A percentile compares a stretch with the other conserved stretches of the same genome.
Evolutionary conservation across 176 grass and related monocot species (phyloP).

Genomic region (Carex cristatella): DNA sequence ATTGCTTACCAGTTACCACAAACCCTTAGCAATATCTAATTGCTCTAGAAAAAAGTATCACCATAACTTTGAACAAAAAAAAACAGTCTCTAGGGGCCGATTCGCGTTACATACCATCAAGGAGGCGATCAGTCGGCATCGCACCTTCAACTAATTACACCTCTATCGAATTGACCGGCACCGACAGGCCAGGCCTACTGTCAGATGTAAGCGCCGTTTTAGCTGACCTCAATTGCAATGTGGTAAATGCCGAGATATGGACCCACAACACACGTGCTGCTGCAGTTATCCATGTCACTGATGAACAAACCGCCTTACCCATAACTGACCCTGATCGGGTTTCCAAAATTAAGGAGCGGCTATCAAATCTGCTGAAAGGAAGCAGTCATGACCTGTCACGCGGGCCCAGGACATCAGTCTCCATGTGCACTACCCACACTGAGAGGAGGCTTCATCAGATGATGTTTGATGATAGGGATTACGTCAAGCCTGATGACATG

Average conservation of each 20-base stretch:
- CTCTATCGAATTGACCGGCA: constrained; percentile 63
- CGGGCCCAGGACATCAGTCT: constrained; percentile 33
- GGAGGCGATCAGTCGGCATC: constrained; percentile 41
- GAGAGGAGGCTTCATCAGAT: constrained; percentile 79
- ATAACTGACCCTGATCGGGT: constrained; percentile 36
- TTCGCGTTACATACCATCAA: constrained; percentile 46
- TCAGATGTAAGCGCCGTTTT: constrained; percentile 76
- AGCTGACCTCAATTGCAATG: constrained; percentile 62
- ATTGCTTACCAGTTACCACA: neutral
- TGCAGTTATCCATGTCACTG: constrained; percentile 60
- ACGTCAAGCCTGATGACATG: constrained; percentile 23
- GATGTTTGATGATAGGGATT: constrained; percentile 63
- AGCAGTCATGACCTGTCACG: constrained; percentile 22
- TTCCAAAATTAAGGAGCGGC: constrained; percentile 40
- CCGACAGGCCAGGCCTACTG: constrained; percentile 61
- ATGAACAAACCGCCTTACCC: constrained; percentile 41
- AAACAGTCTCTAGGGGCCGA: constrained; percentile 58
- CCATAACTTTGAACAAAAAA: neutral
- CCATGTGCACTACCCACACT: constrained; percentile 29
- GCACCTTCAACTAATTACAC: constrained; percentile 43
- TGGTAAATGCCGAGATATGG: constrained; percentile 87
- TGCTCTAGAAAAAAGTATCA: neutral
- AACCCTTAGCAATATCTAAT: neutral
- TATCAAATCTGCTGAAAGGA: constrained; percentile 49
- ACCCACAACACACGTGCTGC: constrained; percentile 73